Evolutionary conservation across 2,329 filamentous ascomycete species (phyloP).

Genomic region (Colletotrichum sp.): DNA sequence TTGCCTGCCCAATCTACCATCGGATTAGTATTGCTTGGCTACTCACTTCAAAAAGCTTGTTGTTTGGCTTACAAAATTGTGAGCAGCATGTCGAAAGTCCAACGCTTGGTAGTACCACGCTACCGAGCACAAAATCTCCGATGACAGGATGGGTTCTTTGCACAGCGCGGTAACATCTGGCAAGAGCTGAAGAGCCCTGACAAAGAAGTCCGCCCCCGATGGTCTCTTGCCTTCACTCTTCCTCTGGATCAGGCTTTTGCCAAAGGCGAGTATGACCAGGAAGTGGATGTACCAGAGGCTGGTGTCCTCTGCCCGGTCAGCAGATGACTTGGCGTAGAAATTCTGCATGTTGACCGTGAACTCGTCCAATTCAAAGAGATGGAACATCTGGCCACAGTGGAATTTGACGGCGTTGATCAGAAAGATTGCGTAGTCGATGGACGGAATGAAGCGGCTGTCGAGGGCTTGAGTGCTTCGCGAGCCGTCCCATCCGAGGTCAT

Average conservation of each 20-base stretch:
- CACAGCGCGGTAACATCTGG: constrained; percentile 44
- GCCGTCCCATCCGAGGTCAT: constrained; percentile 36
- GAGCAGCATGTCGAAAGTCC: constrained; percentile 49
- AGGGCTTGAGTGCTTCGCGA: neutral
- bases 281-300: constrained; percentile 58
- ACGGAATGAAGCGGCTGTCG: constrained; percentile 24
- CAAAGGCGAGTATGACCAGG: constrained; percentile 57
- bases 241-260: constrained; percentile 54
- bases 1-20: constrained; percentile 51
- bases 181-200: constrained; percentile 46
- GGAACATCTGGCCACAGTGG: constrained; percentile 57
- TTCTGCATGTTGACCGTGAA: constrained; percentile 45
- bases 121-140: constrained; percentile 55
- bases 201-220: constrained; percentile 50
- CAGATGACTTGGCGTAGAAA: constrained; percentile 27
- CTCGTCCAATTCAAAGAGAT: constrained; percentile 56
- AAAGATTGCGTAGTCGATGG: constrained; percentile 54
- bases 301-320: constrained; percentile 13
- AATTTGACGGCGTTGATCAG: constrained; percentile 62
- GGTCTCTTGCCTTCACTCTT: constrained; percentile 40
- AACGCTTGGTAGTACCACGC: constrained; percentile 57
- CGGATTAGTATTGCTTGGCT: too few relatives aligned
- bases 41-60: too few relatives aligned
- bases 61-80: constrained; percentile 41
- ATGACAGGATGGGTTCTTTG: constrained; percentile 47